Percentiles rank a stretch among this genome's conserved stretches.
Conservation (phyloP, 163 green algal species). For the Prototheca cutis region DNA sequence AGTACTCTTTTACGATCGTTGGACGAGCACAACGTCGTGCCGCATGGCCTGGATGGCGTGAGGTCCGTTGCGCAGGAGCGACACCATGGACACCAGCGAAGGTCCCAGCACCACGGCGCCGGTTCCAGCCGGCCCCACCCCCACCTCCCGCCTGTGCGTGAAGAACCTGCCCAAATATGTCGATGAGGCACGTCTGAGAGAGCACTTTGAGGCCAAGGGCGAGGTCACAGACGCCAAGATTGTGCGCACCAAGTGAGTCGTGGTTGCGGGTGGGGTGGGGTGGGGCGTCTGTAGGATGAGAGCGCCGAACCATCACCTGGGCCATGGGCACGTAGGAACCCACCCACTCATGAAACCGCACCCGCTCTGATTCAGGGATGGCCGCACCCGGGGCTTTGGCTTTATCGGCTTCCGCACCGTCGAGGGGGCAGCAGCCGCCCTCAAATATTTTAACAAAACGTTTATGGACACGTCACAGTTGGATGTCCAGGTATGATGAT, state of each 20-base stretch:
- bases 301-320: too few relatives aligned
- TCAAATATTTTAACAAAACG: constrained; percentile 80
- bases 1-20: too few relatives aligned
- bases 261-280: background rate
- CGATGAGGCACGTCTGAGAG: constrained; percentile 59
- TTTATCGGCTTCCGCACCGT: constrained; percentile 87
- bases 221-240: constrained; percentile 86
- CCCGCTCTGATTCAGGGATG: too few relatives aligned
- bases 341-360: too few relatives aligned
- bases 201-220: constrained; percentile 70
- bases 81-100: background rate
- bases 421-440: constrained; percentile 56
- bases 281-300: background rate
- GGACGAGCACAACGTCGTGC: too few relatives aligned
- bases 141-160: constrained; percentile 69
- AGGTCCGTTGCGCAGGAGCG: background rate
- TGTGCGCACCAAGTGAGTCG: constrained; percentile 57
- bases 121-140: background rate
- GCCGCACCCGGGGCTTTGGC: constrained; percentile 78
- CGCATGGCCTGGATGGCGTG: too few relatives aligned
- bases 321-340: too few relatives aligned
- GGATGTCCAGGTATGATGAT: constrained; percentile 59
- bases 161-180: constrained; percentile 90
- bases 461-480: constrained; percentile 85
- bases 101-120: background rate